A percentile compares a stretch with the other conserved stretches of the same genome.
Conservation (phyloP, 306 rosid genomes). For the Lathyrus aphaca region DNA sequence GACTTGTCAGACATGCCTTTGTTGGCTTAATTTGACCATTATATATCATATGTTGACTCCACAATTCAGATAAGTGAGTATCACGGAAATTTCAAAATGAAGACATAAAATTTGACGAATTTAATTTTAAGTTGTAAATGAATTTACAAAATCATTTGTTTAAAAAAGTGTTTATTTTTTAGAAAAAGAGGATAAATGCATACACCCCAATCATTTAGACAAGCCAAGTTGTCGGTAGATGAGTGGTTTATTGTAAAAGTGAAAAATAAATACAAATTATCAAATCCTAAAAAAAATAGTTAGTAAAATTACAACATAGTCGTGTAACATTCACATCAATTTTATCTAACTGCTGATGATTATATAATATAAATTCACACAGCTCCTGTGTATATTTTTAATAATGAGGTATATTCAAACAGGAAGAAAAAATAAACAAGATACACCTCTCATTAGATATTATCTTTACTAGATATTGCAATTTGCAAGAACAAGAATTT, state of each 20-base stretch:
- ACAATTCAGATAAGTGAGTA: neutral
- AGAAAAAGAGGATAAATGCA: too few species aligned
- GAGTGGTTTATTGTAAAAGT: too few species aligned
- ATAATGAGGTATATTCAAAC: too few species aligned
- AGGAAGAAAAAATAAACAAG: neutral
- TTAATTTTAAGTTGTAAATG: too few species aligned
- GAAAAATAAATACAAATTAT: too few species aligned
- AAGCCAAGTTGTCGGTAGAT: too few species aligned
- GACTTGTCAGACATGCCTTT: neutral
- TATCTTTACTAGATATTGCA: neutral
- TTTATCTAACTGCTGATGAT: neutral
- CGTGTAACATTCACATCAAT: too few species aligned
- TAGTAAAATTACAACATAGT: too few species aligned
- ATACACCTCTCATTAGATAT: neutral
- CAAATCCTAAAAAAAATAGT: too few species aligned
- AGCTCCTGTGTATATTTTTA: neutral
- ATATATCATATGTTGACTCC: neutral
- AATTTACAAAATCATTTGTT: neutral
- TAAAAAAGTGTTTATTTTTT: too few species aligned
- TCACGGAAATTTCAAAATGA: neutral
- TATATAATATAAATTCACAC: neutral
- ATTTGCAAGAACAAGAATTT: slow-evolving; percentile 3
- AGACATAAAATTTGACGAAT: too few species aligned
- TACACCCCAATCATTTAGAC: too few species aligned
- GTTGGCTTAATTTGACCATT: neutral